Evolutionary conservation across 2,329 filamentous ascomycete species (phyloP).

Genomic region (Fusarium sp.): DNA sequence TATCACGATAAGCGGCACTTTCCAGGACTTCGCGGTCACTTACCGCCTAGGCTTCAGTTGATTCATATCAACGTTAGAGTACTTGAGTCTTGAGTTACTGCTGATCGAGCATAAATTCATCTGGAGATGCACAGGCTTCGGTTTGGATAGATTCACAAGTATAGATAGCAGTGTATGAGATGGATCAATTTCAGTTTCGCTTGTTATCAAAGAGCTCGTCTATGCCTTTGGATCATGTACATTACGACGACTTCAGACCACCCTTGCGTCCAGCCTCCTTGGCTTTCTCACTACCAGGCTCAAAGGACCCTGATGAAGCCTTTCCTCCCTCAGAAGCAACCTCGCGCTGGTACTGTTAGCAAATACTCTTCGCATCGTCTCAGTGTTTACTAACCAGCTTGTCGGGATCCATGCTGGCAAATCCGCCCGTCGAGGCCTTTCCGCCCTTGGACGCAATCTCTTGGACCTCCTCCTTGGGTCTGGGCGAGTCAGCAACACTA

Average conservation of each 20-base stretch:
- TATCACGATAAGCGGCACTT: background rate
- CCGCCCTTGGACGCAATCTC: conserved; percentile 58
- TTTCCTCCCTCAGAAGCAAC: conserved; percentile 68
- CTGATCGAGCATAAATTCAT: too few relatives aligned
- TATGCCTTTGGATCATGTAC: background rate
- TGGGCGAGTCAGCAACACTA: conserved; percentile 5
- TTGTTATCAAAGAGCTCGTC: background rate
- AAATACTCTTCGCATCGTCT: conserved; percentile 29
- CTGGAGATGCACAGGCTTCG: fast-evolving
- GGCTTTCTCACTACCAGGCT: conserved; percentile 63
- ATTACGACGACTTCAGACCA: conserved; percentile 46
- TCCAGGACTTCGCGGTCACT: background rate
- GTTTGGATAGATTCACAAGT: background rate
- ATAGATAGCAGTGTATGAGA: background rate
- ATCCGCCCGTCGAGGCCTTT: conserved; percentile 52
- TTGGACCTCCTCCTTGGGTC: conserved; percentile 57
- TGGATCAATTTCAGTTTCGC: background rate
- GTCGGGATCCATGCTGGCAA: conserved; percentile 56
- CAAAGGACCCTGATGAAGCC: conserved; percentile 65
- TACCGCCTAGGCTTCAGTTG: background rate
- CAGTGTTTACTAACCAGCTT: conserved; percentile 52
- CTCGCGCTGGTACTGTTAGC: conserved; percentile 50
- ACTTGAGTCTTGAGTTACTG: background rate
- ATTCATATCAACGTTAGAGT: background rate
- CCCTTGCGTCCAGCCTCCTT: conserved; percentile 67